Conservation (phyloP, 1,284 basidiomycete genomes). For the Rhodotorula sp. region DNA sequence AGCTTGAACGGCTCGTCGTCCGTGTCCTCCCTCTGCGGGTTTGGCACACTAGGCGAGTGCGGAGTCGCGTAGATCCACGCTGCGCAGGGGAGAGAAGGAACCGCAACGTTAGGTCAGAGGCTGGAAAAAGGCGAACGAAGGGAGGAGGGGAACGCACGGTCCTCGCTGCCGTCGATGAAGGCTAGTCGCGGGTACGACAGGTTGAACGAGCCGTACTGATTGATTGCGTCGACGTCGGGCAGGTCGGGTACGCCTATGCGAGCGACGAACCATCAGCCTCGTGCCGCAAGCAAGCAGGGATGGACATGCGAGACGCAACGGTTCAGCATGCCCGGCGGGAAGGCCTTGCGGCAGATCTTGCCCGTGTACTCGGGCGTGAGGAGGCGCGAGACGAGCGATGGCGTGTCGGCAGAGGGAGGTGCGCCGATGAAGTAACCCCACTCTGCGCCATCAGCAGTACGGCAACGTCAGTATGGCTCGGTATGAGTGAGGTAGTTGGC, state of each 20-base stretch:
- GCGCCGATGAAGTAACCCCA: slow-evolving; percentile 83
- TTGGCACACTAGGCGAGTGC: slow-evolving; percentile 55
- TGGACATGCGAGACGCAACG: slow-evolving; percentile 43
- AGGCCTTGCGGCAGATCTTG: slow-evolving; percentile 80
- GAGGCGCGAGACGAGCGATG: slow-evolving; percentile 71
- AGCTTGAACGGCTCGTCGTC: slow-evolving; percentile 77
- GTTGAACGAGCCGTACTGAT: slow-evolving; percentile 41
- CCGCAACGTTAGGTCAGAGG: not conserved
- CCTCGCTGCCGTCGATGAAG: slow-evolving; percentile 44
- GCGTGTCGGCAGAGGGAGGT: slow-evolving; percentile 63
- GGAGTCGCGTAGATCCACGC: slow-evolving; percentile 57
- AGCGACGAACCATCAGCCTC: no score
- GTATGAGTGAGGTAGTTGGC: slow-evolving; percentile 48
- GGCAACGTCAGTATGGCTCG: not conserved
- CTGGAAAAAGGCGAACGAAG: no score
- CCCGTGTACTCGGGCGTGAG: slow-evolving; percentile 74
- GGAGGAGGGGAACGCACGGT: slow-evolving; percentile 25
- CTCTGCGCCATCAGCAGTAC: slow-evolving; percentile 54
- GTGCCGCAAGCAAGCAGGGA: not conserved
- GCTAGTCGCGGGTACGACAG: slow-evolving; percentile 38
- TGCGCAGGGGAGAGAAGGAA: not conserved
- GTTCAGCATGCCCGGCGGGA: slow-evolving; percentile 73
- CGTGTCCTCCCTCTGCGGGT: slow-evolving; percentile 69
- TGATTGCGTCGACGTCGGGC: slow-evolving; percentile 42
- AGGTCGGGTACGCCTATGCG: slow-evolving; percentile 18